phyloP scores from a whole-genome alignment of 2,329 filamentous ascomycete genomes.

The Metarhizium rileyi region DNA sequence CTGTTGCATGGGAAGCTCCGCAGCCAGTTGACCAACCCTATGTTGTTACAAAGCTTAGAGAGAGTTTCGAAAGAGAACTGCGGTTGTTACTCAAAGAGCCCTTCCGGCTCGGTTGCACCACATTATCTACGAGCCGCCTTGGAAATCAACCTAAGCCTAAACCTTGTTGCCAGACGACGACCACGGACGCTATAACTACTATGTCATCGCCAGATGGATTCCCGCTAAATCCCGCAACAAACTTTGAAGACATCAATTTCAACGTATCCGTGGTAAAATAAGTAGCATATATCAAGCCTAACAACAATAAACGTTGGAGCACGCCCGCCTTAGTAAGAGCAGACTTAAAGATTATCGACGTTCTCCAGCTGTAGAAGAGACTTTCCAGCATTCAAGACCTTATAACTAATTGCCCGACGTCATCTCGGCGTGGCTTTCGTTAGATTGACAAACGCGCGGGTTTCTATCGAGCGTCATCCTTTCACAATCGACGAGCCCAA shows the following conservation, averaged over 20 bases:
- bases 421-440: too few relatives aligned
- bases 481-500: too few relatives aligned
- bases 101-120: slow-evolving; percentile 25
- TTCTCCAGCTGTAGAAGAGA: too few relatives aligned
- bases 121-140: slow-evolving; percentile 26
- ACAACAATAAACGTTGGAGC: too few relatives aligned
- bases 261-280: too few relatives aligned
- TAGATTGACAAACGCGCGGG: too few relatives aligned
- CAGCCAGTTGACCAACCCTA: slow-evolving; percentile 19
- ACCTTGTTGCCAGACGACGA: slow-evolving; percentile 28
- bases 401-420: too few relatives aligned
- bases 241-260: slow-evolving; percentile 14
- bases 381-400: too few relatives aligned
- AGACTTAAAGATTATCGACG: too few relatives aligned
- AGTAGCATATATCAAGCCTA: too few relatives aligned
- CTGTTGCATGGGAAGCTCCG: slow-evolving; percentile 26
- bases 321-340: too few relatives aligned
- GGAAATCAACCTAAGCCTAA: slow-evolving; percentile 22
- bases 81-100: slow-evolving; percentile 19
- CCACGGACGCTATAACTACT: slow-evolving; percentile 26
- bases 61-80: slow-evolving; percentile 22
- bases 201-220: slow-evolving; percentile 27
- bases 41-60: slow-evolving; percentile 12
- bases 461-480: too few relatives aligned
- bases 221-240: slow-evolving; percentile 24